Evolutionary conservation across 2,329 filamentous ascomycete species (phyloP).

Genomic region (Colletotrichum sublineola): DNA sequence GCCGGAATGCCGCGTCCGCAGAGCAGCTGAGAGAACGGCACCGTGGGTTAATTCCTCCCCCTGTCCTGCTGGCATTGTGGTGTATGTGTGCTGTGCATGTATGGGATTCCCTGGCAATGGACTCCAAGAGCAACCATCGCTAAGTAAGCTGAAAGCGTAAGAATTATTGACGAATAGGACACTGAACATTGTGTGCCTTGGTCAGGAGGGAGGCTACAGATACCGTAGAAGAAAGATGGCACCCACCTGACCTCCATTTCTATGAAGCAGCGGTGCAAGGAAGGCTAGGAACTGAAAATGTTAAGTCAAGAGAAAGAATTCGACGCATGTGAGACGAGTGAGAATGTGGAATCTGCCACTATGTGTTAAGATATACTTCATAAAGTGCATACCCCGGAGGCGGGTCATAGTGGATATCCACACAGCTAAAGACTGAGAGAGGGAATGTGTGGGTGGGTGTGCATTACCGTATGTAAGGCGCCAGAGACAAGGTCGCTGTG

Average conservation of each 20-base stretch:
- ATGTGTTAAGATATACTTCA: background rate
- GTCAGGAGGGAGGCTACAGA: background rate
- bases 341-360: conserved; percentile 9
- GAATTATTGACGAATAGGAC: conserved; percentile 10
- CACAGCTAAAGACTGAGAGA: background rate
- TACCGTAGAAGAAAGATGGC: background rate
- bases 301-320: conserved; percentile 9
- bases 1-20: conserved; percentile 35
- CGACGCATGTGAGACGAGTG: conserved; percentile 1
- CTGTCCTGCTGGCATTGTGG: conserved; percentile 5
- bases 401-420: conserved; percentile 11
- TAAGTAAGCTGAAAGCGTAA: conserved; percentile 1
- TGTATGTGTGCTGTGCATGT: conserved; percentile 4
- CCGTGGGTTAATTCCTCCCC: conserved; percentile 14
- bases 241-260: conserved; percentile 5
- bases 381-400: background rate
- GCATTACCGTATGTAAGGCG: background rate
- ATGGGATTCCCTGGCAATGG: conserved; percentile 11
- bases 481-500: background rate
- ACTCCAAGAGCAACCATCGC: conserved; percentile 1
- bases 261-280: conserved; percentile 1
- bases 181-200: background rate
- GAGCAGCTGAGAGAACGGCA: conserved; percentile 34
- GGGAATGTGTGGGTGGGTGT: background rate
- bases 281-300: conserved; percentile 13